Evolutionary conservation across 176 grass and related monocot genomes (phyloP).

Genomic region (Elaeis guineensis): DNA sequence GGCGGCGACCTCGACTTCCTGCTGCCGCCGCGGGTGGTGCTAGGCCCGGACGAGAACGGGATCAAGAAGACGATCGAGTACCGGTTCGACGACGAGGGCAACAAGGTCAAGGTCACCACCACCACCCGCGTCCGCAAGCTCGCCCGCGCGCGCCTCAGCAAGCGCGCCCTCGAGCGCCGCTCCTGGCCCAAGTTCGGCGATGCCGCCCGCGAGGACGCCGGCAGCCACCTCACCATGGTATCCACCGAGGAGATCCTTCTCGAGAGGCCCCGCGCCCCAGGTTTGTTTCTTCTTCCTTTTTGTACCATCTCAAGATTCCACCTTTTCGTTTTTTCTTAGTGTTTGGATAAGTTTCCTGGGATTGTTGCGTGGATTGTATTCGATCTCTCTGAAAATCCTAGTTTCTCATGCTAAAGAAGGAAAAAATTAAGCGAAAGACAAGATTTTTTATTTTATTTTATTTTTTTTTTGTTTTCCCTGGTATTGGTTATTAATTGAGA

Average conservation of each 20-base stretch:
- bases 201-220: slow-evolving; percentile 50
- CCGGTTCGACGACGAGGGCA: slow-evolving; percentile 72
- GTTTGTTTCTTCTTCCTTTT: slow-evolving; percentile 5
- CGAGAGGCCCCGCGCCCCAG: slow-evolving; percentile 68
- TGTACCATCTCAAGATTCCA: not conserved
- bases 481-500: no score
- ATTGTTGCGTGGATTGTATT: no score
- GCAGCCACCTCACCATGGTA: slow-evolving; percentile 58
- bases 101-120: slow-evolving; percentile 74
- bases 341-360: not conserved
- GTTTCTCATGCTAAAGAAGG: no score
- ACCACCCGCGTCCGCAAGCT: slow-evolving; percentile 67
- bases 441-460: no score
- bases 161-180: slow-evolving; percentile 66
- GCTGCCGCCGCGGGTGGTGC: slow-evolving; percentile 56
- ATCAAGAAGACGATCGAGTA: slow-evolving; percentile 66
- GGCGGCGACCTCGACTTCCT: slow-evolving; percentile 67
- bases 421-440: no score
- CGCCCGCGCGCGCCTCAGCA: slow-evolving; percentile 49
- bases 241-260: slow-evolving; percentile 82
- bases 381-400: no score
- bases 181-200: slow-evolving; percentile 77
- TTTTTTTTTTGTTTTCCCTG: no score
- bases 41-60: slow-evolving; percentile 67
- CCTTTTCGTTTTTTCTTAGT: no score